These are phyloP conservation scores for Solanum hybrid DNA, from an alignment of 305 asterid species.

Conservation along the genomic window DNA sequence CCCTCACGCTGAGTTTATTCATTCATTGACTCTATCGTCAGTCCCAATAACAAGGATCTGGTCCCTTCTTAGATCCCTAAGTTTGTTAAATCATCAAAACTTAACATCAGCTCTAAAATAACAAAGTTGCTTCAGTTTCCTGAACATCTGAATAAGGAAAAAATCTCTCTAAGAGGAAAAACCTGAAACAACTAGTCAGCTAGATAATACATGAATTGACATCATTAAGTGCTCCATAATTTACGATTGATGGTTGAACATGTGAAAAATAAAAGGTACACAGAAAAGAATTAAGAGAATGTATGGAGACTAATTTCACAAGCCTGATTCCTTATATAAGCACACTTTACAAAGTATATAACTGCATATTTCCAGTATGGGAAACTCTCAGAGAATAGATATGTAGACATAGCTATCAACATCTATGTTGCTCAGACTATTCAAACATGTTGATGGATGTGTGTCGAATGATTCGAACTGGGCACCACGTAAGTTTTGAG, in stretches of 20 bases:
- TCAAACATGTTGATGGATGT: background rate
- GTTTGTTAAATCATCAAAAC: too few relatives aligned
- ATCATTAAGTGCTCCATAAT: background rate
- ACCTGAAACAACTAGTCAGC: background rate
- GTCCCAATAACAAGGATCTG: too few relatives aligned
- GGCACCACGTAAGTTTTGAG: background rate
- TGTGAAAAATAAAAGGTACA: background rate
- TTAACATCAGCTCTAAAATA: too few relatives aligned
- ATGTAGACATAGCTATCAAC: background rate
- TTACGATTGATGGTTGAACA: background rate
- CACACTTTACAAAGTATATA: background rate
- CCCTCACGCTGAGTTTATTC: too few relatives aligned
- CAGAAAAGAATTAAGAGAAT: background rate
- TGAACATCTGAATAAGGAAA: background rate
- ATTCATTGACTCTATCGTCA: too few relatives aligned
- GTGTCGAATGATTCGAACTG: background rate
- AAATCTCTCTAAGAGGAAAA: background rate
- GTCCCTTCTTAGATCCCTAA: too few relatives aligned
- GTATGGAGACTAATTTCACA: background rate
- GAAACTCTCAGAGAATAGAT: background rate
- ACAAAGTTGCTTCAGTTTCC: background rate
- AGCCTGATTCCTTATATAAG: background rate
- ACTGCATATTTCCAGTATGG: background rate
- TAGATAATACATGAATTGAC: background rate
- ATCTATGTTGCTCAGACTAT: background rate